Evolutionary conservation across 345 rosid species (phyloP).

Genomic region (Gossypium mustelinum): DNA sequence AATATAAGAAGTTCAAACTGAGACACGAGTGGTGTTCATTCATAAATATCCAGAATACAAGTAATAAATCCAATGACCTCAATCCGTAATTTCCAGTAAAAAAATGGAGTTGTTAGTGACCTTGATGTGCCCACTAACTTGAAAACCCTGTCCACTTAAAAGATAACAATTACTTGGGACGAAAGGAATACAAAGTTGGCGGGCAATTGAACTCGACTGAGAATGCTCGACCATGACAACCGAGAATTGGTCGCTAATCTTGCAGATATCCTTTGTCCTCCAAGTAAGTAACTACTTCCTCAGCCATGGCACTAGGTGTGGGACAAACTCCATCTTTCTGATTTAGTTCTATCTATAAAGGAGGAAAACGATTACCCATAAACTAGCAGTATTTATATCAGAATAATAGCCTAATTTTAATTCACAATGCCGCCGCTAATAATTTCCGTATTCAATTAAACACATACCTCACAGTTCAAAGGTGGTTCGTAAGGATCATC

Average conservation of each 20-base stretch:
- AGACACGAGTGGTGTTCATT: not conserved
- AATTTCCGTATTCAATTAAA: not conserved
- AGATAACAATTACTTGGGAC: not conserved
- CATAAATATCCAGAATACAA: not conserved
- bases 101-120: not conserved
- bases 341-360: slow-evolving; percentile 60
- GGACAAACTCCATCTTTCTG: slow-evolving; percentile 70
- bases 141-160: not conserved
- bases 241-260: slow-evolving; percentile 21
- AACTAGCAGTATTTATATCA: not conserved
- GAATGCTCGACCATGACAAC: not conserved
- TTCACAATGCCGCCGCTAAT: not conserved
- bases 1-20: not conserved
- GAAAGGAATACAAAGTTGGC: too few species aligned
- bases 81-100: not conserved
- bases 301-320: slow-evolving; percentile 65
- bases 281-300: slow-evolving; percentile 61
- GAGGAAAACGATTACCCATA: not conserved
- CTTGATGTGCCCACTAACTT: not conserved
- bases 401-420: not conserved
- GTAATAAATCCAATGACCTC: not conserved
- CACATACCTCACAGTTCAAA: slow-evolving; percentile 69
- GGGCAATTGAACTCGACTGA: not conserved
- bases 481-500: slow-evolving; percentile 96
- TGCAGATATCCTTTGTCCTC: slow-evolving; percentile 71